Conservation (phyloP, 2,329 filamentous ascomycete genomes). For the Apiospora saccharicola region DNA sequence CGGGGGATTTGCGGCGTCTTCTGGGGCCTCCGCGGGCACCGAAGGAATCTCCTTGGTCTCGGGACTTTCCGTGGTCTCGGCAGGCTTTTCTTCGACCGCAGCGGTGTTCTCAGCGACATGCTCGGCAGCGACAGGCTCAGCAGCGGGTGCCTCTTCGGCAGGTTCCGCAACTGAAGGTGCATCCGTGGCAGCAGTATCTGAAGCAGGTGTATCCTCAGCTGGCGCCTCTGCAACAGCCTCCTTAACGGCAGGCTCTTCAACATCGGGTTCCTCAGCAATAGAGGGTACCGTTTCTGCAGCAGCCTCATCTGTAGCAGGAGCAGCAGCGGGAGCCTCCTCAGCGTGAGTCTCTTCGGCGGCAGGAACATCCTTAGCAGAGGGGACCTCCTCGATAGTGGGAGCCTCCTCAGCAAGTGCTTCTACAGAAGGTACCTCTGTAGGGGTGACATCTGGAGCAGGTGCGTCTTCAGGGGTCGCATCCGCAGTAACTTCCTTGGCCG, state of each 20-base stretch:
- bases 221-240: background rate
- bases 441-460: constrained; percentile 23
- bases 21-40: background rate
- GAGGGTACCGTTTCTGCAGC: constrained; percentile 8
- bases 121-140: background rate
- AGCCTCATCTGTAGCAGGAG: background rate
- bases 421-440: background rate
- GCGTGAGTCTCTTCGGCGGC: constrained; percentile 20
- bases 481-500: background rate
- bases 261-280: background rate
- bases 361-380: constrained; percentile 22
- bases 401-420: constrained; percentile 8
- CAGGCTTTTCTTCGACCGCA: constrained; percentile 24
- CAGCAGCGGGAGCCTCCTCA: constrained; percentile 22
- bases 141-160: constrained; percentile 11
- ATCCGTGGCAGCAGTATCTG: too few relatives aligned
- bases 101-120: background rate
- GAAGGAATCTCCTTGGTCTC: background rate
- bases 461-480: background rate
- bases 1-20: background rate
- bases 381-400: constrained; percentile 18
- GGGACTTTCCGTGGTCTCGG: constrained; percentile 13
- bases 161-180: too few relatives aligned
- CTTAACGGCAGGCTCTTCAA: background rate
- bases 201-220: too few relatives aligned